Conservation (phyloP, 2,329 filamentous ascomycete genomes). For the Epichloe elymi region DNA sequence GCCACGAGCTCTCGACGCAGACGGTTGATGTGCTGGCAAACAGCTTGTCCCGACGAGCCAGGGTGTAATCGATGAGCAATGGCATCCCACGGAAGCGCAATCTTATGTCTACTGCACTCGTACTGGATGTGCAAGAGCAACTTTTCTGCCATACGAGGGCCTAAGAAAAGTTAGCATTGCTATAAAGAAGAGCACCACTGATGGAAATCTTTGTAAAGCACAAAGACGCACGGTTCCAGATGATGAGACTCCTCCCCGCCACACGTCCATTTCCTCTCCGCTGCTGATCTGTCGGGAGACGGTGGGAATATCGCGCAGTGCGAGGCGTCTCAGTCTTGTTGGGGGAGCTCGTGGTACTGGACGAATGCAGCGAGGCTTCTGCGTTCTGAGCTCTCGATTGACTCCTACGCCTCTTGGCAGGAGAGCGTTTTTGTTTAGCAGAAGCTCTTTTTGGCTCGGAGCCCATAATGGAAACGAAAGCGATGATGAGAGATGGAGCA, state of each 20-base stretch:
- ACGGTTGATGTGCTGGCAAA: conserved; percentile 24
- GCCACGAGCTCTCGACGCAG: conserved; percentile 21
- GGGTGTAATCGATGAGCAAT: conserved; percentile 29
- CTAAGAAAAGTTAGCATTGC: conserved; percentile 13
- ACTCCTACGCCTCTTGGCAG: conserved; percentile 5
- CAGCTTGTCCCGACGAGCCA: conserved; percentile 25
- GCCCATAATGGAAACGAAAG: conserved; percentile 5
- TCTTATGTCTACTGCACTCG: conserved; percentile 20
- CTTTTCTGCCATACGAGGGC: conserved; percentile 33
- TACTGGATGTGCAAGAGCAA: conserved; percentile 27
- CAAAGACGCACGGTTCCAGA: conserved; percentile 28
- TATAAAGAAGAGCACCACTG: too few species aligned
- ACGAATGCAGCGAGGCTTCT: conserved; percentile 3
- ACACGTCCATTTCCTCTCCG: conserved; percentile 16
- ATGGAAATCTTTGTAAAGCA: too few species aligned
- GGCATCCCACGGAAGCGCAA: conserved; percentile 25
- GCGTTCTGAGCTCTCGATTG: conserved; percentile 6
- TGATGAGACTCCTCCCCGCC: conserved; percentile 25
- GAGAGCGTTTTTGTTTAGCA: conserved; percentile 10
- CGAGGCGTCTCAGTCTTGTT: conserved; percentile 5
- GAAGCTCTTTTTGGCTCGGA: conserved; percentile 4
- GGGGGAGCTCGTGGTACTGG: conserved; percentile 1
- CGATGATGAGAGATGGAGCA: not conserved
- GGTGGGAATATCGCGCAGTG: conserved; percentile 12
- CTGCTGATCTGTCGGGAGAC: conserved; percentile 14